Evolutionary conservation across 371 early-diverging fungal species (phyloP), one percentile per base, ranked within the genome.

Genomic region (Mortierella sp.): DNA sequence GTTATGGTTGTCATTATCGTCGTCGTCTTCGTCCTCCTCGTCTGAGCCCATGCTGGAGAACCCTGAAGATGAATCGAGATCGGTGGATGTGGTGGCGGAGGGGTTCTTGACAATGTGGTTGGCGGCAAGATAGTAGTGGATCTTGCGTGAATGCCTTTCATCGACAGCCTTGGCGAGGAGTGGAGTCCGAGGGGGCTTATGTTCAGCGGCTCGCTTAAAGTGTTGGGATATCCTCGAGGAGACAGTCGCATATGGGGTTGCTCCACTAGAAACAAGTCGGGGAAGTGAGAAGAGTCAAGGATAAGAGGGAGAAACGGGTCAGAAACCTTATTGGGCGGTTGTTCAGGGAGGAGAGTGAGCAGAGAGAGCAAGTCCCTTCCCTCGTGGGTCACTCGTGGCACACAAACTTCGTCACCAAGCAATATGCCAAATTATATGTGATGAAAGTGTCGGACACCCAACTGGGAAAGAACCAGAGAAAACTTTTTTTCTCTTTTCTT

Each of bases 151-250:
- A 79, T 96, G 93, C 38, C 92, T 88, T 80, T 93, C 93, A 81
- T 96, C 95, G 26, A 94, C 91, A 65, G 93, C 94, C 70, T 93
- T 93, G 11, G 95, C 95, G 2, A 96, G 87, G 31, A 95, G 83
- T 34, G 95, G 95, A 16, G 94, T 90, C 50, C 96, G 91, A 8
- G 96, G 96, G n/a, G 95, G 95, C 54, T 92, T 91, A 82, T 94
- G 94, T 76, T 94, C 94, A 14, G 92, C 91, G 28, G 93, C 94
- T 57, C 96, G 91, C 83, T 95, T 95, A 79, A 95, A 96, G 81
- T 96, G 96, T 81, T 96, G 96, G 11, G 96, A 96, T 78, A 96
- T 96, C 48, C 96, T 92, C 38, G 96, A 96, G 11, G 96, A 96
- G 24, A 96, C 96, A 10, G 96, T 96, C 8, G 96, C 96, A 89